phyloP scores from a whole-genome alignment of 73 alveolate species.

The Paramecium sexaurelia region DNA sequence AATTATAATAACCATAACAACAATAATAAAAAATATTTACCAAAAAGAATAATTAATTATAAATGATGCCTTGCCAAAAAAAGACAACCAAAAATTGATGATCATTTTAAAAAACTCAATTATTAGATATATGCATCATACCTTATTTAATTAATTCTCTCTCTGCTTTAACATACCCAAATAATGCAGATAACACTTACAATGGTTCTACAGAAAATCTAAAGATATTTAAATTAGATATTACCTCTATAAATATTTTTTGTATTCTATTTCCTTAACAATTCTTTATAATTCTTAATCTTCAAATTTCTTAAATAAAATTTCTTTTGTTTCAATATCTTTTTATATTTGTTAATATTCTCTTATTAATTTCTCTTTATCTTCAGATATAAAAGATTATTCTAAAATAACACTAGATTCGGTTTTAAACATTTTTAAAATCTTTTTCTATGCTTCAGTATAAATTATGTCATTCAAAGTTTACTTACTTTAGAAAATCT shows the following conservation, averaged over 20 bases:
- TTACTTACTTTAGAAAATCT: not conserved
- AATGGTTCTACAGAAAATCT: slow-evolving; percentile 52
- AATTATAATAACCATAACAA: not conserved
- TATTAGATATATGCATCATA: slow-evolving; percentile 18
- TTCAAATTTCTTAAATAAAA: slow-evolving; percentile 30
- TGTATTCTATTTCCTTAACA: slow-evolving; percentile 47
- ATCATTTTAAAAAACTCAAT: not conserved
- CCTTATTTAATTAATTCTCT: slow-evolving; percentile 54
- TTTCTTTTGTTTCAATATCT: slow-evolving; percentile 14
- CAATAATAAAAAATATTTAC: not conserved
- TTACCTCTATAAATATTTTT: slow-evolving; percentile 39
- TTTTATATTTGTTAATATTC: not conserved
- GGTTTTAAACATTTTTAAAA: slow-evolving; percentile 29
- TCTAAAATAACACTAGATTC: not conserved
- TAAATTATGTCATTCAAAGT: slow-evolving; percentile 43
- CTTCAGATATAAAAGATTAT: slow-evolving; percentile 27
- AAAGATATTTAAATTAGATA: not conserved
- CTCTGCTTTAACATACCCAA: slow-evolving; percentile 52
- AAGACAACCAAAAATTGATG: not conserved
- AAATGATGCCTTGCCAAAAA: slow-evolving; percentile 39
- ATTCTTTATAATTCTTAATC: slow-evolving; percentile 19
- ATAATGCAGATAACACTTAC: slow-evolving; percentile 34
- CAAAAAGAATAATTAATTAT: not conserved
- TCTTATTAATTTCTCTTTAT: slow-evolving; percentile 12
- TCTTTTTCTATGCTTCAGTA: slow-evolving; percentile 19